Conservation (phyloP, 2,329 filamentous ascomycete genomes). For the Colletotrichum costaricense region DNA sequence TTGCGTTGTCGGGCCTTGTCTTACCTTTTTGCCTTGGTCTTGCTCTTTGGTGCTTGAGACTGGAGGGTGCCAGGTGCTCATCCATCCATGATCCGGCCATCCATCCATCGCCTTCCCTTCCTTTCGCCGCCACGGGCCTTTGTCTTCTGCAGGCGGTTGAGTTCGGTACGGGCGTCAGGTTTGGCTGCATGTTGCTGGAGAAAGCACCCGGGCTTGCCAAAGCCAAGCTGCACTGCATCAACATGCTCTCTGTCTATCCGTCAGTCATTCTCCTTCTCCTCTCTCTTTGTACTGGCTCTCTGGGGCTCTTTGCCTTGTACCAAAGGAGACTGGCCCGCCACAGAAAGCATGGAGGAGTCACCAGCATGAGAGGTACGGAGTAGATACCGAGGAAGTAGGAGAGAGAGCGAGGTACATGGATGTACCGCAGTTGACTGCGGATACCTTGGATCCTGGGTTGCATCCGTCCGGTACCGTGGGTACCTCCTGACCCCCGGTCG, state of each 20-base stretch:
- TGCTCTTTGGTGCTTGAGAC: no score
- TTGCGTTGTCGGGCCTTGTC: neutral
- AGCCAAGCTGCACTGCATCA: constrained; percentile 6
- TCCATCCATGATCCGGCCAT: neutral
- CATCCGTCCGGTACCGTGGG: constrained; percentile 33
- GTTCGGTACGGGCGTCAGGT: neutral
- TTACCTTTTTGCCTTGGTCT: neutral
- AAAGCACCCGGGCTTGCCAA: constrained; percentile 15
- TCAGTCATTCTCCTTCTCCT: neutral
- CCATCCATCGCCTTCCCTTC: constrained; percentile 1
- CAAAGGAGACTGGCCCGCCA: neutral
- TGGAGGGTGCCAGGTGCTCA: neutral
- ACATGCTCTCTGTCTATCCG: neutral
- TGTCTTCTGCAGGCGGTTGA: constrained; percentile 1
- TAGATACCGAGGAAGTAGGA: neutral
- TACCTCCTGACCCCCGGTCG: constrained; percentile 25
- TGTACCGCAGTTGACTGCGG: neutral
- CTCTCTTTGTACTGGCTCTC: neutral
- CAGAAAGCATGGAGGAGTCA: neutral
- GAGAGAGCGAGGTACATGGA: constrained; percentile 1
- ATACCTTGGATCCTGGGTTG: constrained; percentile 24
- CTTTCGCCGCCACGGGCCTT: neutral
- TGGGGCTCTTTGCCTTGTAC: neutral
- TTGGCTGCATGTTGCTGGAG: constrained; percentile 3
- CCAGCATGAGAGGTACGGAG: neutral